phyloP scores from a whole-genome alignment of 345 rosid genomes.

The Citrus sinensis region DVS_A1.0 CM039163.1:39263501-39264000 shows the following conservation, averaged over 20 bases:
- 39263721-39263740: conserved; percentile 49
- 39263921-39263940: too few species aligned
- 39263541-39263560: conserved; percentile 44
- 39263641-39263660: conserved; percentile 60
- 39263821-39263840: conserved; percentile 53
- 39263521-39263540: conserved; percentile 45
- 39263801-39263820: conserved; percentile 41
- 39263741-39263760: conserved; percentile 65
- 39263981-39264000: conserved; percentile 40
- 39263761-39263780: conserved; percentile 44
- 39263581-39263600: too few species aligned
- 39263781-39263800: conserved; percentile 37
- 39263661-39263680: conserved; percentile 47
- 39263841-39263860: conserved; percentile 46
- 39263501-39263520: conserved; percentile 22
- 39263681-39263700: conserved; percentile 68
- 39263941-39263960: not conserved
- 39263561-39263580: not conserved
- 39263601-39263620: too few species aligned
- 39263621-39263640: conserved; percentile 29
- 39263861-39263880: not conserved
- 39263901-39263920: not conserved
- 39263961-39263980: conserved; percentile 52
- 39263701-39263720: conserved; percentile 60
- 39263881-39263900: not conserved